Evolutionary conservation across 768 basidiomycete genomes (phyloP), one percentile per base, ranked within the genome.

Genomic region (Omphalotus guepiniiformis): DNA sequence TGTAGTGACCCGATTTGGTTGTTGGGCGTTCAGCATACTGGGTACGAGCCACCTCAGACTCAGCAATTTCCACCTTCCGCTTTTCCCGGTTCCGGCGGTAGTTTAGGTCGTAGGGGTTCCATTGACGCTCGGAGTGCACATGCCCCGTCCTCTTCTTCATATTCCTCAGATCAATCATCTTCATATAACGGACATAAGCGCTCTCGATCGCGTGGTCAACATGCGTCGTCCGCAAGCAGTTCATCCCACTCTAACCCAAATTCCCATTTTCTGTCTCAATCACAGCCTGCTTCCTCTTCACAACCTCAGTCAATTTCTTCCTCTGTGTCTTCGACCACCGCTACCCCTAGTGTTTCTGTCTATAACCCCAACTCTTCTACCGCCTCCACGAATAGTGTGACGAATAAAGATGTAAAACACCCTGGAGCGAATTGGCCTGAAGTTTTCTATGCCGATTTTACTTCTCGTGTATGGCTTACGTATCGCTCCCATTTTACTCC

Each of bases 401-500:
- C 45, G 21, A 22, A 13, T 15, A 47, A 47, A 29, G 46, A 47
- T 22, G 8, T 19, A 27, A 34, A 35, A 55, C 62, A 78, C 49
- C 76, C 79, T 0, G 63, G 69, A 0, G 71, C 69, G 15, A 70
- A 78, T 57, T 92, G 90, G 90, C 88, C 89, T 0, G 77, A 83
- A 6, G 75, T 78, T 28, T 96, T 96, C 62, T 93, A 93, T 58
- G 73, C 77, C 11, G 94, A 97, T 66, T 97, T 95, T 63, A 83
- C 83, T 0, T 89, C 89, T 1, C 74, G 87, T 5, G 73, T 96
- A 42, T 96, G 92, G 87, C 75, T 94, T 36, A 95, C 93, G 0
- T 98, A 98, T 66, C 88, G 94, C 19, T 83, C 83, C 2, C 85
- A 92, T 32, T 95, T 94, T 53, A 63, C 79, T 0, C 85, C 91